phyloP scores from a whole-genome alignment of 2,329 filamentous ascomycete species.

The Emmonsiellopsis sp. region DNA sequence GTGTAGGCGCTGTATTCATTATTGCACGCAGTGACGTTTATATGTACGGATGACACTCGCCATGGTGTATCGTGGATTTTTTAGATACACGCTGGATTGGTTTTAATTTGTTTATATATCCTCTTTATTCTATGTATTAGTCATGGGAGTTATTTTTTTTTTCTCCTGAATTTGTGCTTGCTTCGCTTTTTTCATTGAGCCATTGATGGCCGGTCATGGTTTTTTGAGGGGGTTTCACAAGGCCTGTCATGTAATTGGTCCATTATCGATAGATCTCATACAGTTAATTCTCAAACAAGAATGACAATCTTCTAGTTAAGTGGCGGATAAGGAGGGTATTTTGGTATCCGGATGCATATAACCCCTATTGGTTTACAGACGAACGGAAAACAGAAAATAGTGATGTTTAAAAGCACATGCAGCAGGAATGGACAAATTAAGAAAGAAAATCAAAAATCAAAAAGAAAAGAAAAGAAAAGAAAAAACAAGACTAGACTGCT shows the following conservation, averaged over 20 bases:
- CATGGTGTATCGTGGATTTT: background rate
- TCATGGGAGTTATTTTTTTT: background rate
- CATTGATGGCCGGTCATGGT: too few relatives aligned
- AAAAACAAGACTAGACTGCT: background rate
- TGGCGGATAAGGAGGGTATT: too few relatives aligned
- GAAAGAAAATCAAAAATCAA: background rate
- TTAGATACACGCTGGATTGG: background rate
- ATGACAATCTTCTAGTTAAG: too few relatives aligned
- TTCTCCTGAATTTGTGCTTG: background rate
- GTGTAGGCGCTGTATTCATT: background rate
- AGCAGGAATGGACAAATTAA: background rate
- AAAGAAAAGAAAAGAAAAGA: background rate
- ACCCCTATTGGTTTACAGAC: too few relatives aligned
- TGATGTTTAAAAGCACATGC: background rate
- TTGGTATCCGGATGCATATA: too few relatives aligned
- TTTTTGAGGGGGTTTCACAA: too few relatives aligned
- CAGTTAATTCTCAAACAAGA: too few relatives aligned
- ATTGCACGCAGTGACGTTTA: background rate
- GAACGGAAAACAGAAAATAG: background rate
- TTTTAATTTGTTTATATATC: background rate
- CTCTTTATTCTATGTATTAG: background rate
- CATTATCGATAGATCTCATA: too few relatives aligned
- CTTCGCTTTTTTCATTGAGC: too few relatives aligned
- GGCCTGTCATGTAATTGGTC: too few relatives aligned
- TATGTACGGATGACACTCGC: background rate